These are phyloP conservation scores for Globisporangium spinosum DNA, from an alignment of 352 stramenopile genomes.

Conservation along the genomic window DNA sequence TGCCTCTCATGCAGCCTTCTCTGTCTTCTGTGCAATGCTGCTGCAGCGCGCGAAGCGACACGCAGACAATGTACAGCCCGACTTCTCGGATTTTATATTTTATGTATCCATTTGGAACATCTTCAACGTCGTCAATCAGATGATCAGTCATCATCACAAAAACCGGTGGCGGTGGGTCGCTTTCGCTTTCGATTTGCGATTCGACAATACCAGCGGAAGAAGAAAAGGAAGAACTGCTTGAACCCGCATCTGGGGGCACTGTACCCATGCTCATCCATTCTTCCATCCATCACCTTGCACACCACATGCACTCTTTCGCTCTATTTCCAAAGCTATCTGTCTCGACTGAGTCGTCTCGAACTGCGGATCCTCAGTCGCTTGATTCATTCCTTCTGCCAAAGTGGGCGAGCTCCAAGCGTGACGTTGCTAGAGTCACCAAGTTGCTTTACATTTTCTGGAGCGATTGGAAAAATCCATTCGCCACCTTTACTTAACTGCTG, in stretches of 20 bases:
- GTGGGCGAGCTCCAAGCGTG: not conserved
- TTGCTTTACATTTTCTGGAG: not conserved
- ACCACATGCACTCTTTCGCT: not conserved
- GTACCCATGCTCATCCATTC: not conserved
- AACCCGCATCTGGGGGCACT: not conserved
- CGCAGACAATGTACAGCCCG: not conserved
- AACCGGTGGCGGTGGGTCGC: not conserved
- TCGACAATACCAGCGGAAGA: too few relatives aligned
- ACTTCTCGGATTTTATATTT: conserved; percentile 2
- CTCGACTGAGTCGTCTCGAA: too few relatives aligned
- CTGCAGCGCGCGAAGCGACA: not conserved
- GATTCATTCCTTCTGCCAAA: not conserved
- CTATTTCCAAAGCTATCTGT: not conserved
- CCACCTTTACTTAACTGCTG: not conserved
- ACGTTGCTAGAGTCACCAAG: not conserved
- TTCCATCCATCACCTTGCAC: not conserved
- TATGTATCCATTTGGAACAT: not conserved
- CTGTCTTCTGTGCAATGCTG: not conserved
- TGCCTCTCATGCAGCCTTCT: not conserved
- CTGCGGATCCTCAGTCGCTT: not conserved
- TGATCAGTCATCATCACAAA: not conserved
- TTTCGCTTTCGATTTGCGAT: not conserved
- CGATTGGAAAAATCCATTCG: not conserved
- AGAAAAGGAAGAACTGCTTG: too few relatives aligned
- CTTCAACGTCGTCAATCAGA: not conserved